These are phyloP conservation scores for Pichia sporocuriosa DNA, from an alignment of 805 yeast species.

Conservation along the genomic window DNA sequence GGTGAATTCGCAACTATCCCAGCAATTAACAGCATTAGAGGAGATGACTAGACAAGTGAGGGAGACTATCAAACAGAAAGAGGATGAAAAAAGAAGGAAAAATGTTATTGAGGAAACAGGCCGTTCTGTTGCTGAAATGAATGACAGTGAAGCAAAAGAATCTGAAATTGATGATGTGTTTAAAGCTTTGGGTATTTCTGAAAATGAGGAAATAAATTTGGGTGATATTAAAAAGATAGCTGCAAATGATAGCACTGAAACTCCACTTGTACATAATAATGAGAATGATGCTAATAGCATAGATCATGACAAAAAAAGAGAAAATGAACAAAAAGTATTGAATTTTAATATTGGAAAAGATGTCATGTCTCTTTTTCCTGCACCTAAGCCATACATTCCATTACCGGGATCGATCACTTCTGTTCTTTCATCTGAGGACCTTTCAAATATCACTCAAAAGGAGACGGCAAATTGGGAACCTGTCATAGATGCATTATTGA, in stretches of 20 bases:
- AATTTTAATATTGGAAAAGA: constrained; percentile 7
- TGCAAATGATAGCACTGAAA: background rate
- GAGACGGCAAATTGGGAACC: constrained; percentile 42
- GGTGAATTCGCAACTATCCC: constrained; percentile 20
- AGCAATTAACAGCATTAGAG: constrained; percentile 25
- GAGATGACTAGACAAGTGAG: constrained; percentile 26
- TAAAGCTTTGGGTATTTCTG: constrained; percentile 16
- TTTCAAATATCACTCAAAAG: constrained; percentile 34
- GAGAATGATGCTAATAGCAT: background rate
- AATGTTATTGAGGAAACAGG: constrained; percentile 18
- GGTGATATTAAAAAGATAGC: too few relatives aligned
- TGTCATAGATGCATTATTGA: constrained; percentile 32
- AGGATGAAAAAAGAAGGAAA: constrained; percentile 16
- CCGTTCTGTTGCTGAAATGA: background rate
- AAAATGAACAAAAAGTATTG: too few relatives aligned
- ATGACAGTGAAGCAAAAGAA: constrained; percentile 18
- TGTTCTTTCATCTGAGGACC: constrained; percentile 33
- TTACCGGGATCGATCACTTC: constrained; percentile 34
- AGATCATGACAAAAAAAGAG: background rate
- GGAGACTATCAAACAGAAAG: constrained; percentile 17
- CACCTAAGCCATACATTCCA: constrained; percentile 18
- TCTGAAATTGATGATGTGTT: constrained; percentile 26
- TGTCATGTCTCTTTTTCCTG: constrained; percentile 20
- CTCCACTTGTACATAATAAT: constrained; percentile 1
- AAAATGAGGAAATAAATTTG: too few relatives aligned